These are phyloP conservation scores for Ogataea philodendri DNA, from an alignment of 805 yeast genomes.

Conservation along the genomic window DNA sequence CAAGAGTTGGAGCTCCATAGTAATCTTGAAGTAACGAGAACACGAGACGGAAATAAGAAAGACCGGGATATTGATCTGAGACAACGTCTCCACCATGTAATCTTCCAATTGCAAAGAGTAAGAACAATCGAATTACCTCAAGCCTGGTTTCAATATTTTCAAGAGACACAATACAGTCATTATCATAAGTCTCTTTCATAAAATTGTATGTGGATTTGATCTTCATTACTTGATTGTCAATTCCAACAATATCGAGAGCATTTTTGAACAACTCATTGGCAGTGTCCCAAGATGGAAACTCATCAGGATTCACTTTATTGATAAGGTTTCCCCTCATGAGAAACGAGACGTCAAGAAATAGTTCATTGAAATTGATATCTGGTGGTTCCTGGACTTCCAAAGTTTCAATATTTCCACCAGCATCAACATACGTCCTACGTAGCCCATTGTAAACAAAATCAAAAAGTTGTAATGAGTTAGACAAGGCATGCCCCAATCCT, in stretches of 20 bases:
- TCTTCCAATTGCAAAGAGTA: constrained; percentile 11
- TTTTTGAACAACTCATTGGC: constrained; percentile 4
- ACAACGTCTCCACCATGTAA: constrained; percentile 10
- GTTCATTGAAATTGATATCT: constrained; percentile 9
- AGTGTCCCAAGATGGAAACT: constrained; percentile 1
- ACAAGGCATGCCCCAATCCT: background rate
- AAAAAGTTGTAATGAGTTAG: constrained; percentile 10
- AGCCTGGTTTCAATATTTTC: background rate
- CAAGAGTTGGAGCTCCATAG: constrained; percentile 2
- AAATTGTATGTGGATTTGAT: constrained; percentile 5
- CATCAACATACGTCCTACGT: background rate
- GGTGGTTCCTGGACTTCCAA: background rate
- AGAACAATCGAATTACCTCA: constrained; percentile 4
- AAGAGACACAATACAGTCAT: constrained; percentile 2
- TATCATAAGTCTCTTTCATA: constrained; percentile 3
- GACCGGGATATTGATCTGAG: constrained; percentile 10
- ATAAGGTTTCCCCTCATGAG: background rate
- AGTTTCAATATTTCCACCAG: background rate
- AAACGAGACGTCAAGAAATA: constrained; percentile 9
- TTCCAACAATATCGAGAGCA: constrained; percentile 7
- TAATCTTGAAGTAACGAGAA: constrained; percentile 4
- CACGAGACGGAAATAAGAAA: constrained; percentile 5
- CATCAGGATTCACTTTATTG: background rate
- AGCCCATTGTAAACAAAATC: constrained; percentile 4
- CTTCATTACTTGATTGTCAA: constrained; percentile 11